Evolutionary conservation across 2,329 filamentous ascomycete genomes (phyloP).

Genomic region (Sporothrix pallida): DNA sequence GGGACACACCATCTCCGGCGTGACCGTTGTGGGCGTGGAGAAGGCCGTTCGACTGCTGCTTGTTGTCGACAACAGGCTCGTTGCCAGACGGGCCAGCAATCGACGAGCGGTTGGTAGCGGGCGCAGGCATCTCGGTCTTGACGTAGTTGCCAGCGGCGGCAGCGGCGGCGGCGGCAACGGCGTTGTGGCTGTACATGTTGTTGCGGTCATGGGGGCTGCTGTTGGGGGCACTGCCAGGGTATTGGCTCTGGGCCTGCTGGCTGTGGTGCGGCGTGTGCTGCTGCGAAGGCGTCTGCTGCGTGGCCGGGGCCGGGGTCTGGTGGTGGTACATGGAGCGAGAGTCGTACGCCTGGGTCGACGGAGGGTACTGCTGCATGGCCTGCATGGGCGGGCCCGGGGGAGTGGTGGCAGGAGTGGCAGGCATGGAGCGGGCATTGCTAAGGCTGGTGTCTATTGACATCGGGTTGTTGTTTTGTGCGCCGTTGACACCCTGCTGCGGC

Average conservation of each 20-base stretch:
- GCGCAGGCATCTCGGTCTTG: conserved; percentile 83
- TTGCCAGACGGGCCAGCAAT: conserved; percentile 60
- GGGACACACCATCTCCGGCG: conserved; percentile 61
- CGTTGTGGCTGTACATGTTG: conserved; percentile 67
- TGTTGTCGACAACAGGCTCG: conserved; percentile 68
- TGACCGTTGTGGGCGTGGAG: conserved; percentile 60
- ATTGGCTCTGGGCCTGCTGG: conserved; percentile 62
- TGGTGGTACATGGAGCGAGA: conserved; percentile 80
- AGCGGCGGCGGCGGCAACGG: conserved; percentile 28
- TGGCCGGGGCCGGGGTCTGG: conserved; percentile 69
- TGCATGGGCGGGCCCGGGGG: conserved; percentile 80
- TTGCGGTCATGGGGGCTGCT: conserved; percentile 63
- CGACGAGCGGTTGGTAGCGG: conserved; percentile 68
- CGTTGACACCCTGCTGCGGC: conserved; percentile 67
- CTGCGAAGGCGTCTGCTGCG: conserved; percentile 74
- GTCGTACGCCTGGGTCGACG: conserved; percentile 73
- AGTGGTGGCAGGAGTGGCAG: conserved; percentile 87
- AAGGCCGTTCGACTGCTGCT: conserved; percentile 69
- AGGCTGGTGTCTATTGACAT: conserved; percentile 82
- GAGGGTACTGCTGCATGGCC: conserved; percentile 78
- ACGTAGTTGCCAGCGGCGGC: conserved; percentile 62
- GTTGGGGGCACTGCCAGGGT: conserved; percentile 69
- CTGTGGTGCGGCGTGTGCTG: conserved; percentile 57
- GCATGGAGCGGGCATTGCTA: conserved; percentile 82
- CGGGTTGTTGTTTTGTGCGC: conserved; percentile 68